Conservation (phyloP, 2,329 filamentous ascomycete species). For the Mycosphaerella sp. region DNA sequence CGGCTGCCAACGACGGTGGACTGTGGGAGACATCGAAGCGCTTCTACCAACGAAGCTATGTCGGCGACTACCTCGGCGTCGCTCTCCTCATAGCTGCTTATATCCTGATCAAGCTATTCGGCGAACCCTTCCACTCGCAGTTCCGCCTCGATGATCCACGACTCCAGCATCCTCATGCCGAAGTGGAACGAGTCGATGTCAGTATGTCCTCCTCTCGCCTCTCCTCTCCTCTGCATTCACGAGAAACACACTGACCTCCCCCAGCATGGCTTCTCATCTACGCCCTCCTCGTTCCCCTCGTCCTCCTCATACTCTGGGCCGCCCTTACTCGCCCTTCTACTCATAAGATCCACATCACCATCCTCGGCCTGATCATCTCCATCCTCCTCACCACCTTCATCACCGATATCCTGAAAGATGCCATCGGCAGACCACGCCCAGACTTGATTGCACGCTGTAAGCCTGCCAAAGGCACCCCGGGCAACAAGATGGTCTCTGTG, state of each 20-base stretch:
- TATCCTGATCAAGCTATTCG: constrained; percentile 56
- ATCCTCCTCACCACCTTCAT: constrained; percentile 72
- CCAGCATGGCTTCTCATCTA: constrained; percentile 71
- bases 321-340: constrained; percentile 54
- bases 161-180: constrained; percentile 81
- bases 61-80: constrained; percentile 80
- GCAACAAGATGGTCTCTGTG: constrained; percentile 53
- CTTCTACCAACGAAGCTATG: constrained; percentile 64
- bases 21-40: constrained; percentile 22
- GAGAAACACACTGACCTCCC: background rate
- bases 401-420: constrained; percentile 87
- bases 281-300: constrained; percentile 64
- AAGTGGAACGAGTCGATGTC: constrained; percentile 75
- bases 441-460: constrained; percentile 86
- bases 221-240: background rate
- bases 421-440: constrained; percentile 74
- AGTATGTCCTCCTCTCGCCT: constrained; percentile 44
- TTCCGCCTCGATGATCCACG: constrained; percentile 80
- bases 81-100: constrained; percentile 62
- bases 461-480: constrained; percentile 54
- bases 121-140: constrained; percentile 88
- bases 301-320: constrained; percentile 61
- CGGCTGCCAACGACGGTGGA: constrained; percentile 11
- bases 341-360: constrained; percentile 78
- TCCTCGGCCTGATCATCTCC: constrained; percentile 70